phyloP scores from a whole-genome alignment of 228 moss, liverwort and hornwort species.

The Sphagnum magellanicum region DNA sequence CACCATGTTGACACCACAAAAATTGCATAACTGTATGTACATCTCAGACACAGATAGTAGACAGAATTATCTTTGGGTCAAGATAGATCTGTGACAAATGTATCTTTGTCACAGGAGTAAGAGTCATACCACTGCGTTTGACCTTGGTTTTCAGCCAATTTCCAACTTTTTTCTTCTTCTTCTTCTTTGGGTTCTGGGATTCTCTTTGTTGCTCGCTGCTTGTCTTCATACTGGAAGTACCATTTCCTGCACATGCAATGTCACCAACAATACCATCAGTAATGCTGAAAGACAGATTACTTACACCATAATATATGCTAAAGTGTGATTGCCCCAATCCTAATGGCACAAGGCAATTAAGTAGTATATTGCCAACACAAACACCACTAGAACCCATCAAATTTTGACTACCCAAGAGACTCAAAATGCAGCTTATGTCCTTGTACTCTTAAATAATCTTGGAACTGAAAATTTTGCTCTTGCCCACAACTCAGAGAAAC shows the following conservation, averaged over 20 bases:
- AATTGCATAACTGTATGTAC: not conserved
- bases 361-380: too few relatives aligned
- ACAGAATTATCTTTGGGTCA: not conserved
- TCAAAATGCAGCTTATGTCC: too few relatives aligned
- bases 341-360: too few relatives aligned
- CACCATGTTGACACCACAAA: not conserved
- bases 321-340: too few relatives aligned
- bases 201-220: constrained; percentile 29
- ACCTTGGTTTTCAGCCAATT: constrained; percentile 47
- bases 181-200: constrained; percentile 20
- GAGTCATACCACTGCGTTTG: constrained; percentile 71
- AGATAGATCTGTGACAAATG: not conserved
- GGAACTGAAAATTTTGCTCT: not conserved
- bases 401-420: not conserved
- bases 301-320: too few relatives aligned
- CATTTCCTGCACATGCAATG: not conserved
- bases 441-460: too few relatives aligned
- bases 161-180: constrained; percentile 39
- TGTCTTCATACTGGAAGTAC: not conserved
- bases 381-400: too few relatives aligned
- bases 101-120: too few relatives aligned
- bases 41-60: not conserved
- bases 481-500: not conserved
- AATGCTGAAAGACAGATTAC: too few relatives aligned
- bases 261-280: too few relatives aligned